Conservation (phyloP, 2,329 filamentous ascomycete genomes). For the Alternaria incomplexa region DNA sequence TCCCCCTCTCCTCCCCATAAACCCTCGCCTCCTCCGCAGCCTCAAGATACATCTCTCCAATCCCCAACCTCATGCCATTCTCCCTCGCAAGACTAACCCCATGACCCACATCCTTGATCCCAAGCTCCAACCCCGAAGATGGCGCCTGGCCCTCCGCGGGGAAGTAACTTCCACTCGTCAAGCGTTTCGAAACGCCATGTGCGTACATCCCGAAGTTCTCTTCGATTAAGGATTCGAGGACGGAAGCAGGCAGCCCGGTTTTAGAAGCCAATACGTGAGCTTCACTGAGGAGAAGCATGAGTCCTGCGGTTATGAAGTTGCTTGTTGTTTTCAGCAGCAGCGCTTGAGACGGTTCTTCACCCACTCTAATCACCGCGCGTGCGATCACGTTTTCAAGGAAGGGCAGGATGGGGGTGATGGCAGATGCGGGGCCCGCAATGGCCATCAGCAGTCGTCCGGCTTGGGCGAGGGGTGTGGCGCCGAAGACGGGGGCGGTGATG, state of each 20-base stretch:
- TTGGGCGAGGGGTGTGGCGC: conserved; percentile 57
- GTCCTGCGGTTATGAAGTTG: conserved; percentile 58
- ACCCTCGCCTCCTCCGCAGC: conserved; percentile 53
- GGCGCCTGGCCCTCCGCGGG: conserved; percentile 44
- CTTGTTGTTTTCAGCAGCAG: conserved; percentile 57
- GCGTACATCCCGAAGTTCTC: conserved; percentile 44
- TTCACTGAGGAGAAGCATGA: conserved; percentile 59
- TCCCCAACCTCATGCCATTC: conserved; percentile 48
- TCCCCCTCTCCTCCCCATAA: conserved; percentile 43
- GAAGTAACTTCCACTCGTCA: conserved; percentile 36
- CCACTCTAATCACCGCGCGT: conserved; percentile 52
- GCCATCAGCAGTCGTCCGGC: conserved; percentile 57
- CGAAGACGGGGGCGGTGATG: conserved; percentile 58
- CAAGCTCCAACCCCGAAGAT: conserved; percentile 58
- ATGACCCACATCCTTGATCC: conserved; percentile 61
- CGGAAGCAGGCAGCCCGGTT: conserved; percentile 31
- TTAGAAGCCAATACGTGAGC: conserved; percentile 59
- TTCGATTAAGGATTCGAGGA: conserved; percentile 53
- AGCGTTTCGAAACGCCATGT: conserved; percentile 29
- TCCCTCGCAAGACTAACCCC: conserved; percentile 54
- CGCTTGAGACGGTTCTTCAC: conserved; percentile 53
- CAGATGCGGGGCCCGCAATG: conserved; percentile 50
- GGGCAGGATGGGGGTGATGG: conserved; percentile 47
- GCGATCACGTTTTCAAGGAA: conserved; percentile 51
- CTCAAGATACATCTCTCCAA: conserved; percentile 53